phyloP scores from a whole-genome alignment of 768 basidiomycete species.

The Boletus barrowsii region DNA sequence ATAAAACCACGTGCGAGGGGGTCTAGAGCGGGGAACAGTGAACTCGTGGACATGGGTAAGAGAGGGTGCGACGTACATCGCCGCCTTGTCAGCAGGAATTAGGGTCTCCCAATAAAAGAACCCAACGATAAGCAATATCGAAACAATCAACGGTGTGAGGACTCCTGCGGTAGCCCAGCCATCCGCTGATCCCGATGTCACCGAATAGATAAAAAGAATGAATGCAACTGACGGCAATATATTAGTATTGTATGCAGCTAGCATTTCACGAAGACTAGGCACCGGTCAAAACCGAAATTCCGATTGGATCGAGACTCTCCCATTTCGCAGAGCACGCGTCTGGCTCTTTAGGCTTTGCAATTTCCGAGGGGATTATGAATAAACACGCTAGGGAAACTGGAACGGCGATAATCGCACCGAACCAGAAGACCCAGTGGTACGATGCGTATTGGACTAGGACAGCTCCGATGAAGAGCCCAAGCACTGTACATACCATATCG shows the following conservation, averaged over 20 bases:
- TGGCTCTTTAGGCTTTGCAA: not conserved
- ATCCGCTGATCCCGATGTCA: slow-evolving; percentile 44
- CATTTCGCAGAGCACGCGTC: slow-evolving; percentile 15
- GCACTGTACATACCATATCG: slow-evolving; percentile 23
- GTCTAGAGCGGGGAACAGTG: slow-evolving; percentile 22
- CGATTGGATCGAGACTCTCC: slow-evolving; percentile 37
- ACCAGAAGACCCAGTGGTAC: slow-evolving; percentile 53
- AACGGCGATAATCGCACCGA: slow-evolving; percentile 39
- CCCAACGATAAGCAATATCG: slow-evolving; percentile 35
- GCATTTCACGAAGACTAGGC: not conserved
- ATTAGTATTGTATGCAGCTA: not conserved
- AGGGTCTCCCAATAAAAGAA: slow-evolving; percentile 54
- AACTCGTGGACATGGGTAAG: not conserved
- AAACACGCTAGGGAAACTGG: slow-evolving; percentile 31
- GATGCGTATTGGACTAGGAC: slow-evolving; percentile 39
- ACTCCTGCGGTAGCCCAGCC: slow-evolving; percentile 50
- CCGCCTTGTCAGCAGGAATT: slow-evolving; percentile 40
- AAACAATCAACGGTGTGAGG: slow-evolving; percentile 44
- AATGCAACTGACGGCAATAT: slow-evolving; percentile 27
- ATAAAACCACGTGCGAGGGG: slow-evolving; percentile 43
- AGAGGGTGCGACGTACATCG: slow-evolving; percentile 33
- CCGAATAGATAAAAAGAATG: slow-evolving; percentile 40
- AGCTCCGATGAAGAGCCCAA: slow-evolving; percentile 45
- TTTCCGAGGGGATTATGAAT: slow-evolving; percentile 34
- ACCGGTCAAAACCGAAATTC: slow-evolving; percentile 39